phyloP scores from a whole-genome alignment of 1,284 basidiomycete genomes.

The Leccinum insigne region DNA sequence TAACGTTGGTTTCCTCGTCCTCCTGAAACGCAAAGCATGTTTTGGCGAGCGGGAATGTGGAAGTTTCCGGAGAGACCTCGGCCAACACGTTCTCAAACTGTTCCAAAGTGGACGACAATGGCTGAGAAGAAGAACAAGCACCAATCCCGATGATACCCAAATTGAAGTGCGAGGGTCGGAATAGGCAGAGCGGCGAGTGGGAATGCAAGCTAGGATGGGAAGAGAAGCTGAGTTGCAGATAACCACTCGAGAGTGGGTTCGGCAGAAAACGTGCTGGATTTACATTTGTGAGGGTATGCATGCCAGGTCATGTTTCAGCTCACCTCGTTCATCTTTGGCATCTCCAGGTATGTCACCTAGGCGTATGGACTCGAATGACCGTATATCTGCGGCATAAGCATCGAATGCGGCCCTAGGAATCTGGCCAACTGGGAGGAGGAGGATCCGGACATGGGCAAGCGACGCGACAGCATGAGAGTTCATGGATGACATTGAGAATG shows the following conservation, averaged over 20 bases:
- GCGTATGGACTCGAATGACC: conserved; percentile 67
- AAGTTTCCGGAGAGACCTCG: conserved; percentile 63
- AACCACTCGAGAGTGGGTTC: conserved; percentile 70
- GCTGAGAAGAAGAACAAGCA: conserved; percentile 56
- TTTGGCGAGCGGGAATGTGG: conserved; percentile 73
- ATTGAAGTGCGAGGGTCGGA: conserved; percentile 78
- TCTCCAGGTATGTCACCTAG: conserved; percentile 80
- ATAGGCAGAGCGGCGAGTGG: conserved; percentile 58
- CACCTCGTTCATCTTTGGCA: conserved; percentile 76
- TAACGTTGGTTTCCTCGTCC: conserved; percentile 56
- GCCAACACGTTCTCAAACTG: conserved; percentile 61
- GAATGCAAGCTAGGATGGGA: conserved; percentile 66
- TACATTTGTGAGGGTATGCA: conserved; percentile 5
- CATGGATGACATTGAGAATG: conserved; percentile 17
- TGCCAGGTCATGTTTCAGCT: conserved; percentile 17
- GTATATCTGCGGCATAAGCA: conserved; percentile 67
- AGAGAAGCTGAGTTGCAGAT: conserved; percentile 71
- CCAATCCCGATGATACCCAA: conserved; percentile 80
- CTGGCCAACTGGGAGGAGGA: conserved; percentile 76
- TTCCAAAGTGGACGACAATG: conserved; percentile 59
- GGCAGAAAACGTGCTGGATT: conserved; percentile 78
- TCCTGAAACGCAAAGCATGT: conserved; percentile 83
- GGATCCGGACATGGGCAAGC: conserved; percentile 73
- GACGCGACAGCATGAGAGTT: conserved; percentile 65
- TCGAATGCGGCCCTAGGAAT: conserved; percentile 67